These are phyloP conservation scores for Rhinocladiella similis DNA, from an alignment of 2,329 filamentous ascomycete species.

Conservation along the genomic window DNA sequence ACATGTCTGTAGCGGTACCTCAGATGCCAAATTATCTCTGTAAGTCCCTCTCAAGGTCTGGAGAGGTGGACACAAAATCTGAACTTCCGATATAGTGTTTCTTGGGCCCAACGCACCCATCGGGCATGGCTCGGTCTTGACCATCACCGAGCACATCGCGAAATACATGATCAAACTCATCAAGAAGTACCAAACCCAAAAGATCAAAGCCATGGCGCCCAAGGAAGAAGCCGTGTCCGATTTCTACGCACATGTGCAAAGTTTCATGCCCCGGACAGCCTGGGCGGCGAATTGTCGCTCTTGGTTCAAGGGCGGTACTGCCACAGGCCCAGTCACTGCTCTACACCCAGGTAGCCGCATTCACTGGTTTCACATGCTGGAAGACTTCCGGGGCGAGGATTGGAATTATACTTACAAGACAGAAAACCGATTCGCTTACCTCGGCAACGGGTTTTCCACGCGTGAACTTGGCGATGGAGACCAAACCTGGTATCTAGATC, in stretches of 20 bases:
- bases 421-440: constrained; percentile 47
- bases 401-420: constrained; percentile 41
- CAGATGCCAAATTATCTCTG: constrained; percentile 36
- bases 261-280: constrained; percentile 49
- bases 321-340: constrained; percentile 47
- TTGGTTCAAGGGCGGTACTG: constrained; percentile 53
- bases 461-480: constrained; percentile 26
- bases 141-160: constrained; percentile 25
- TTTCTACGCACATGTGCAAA: constrained; percentile 48
- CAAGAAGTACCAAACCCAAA: constrained; percentile 33
- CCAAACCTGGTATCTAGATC: constrained; percentile 1
- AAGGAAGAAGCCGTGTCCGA: constrained; percentile 47
- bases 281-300: constrained; percentile 35
- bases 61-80: background rate
- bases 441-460: constrained; percentile 50
- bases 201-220: constrained; percentile 37
- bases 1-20: constrained; percentile 28
- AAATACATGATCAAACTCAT: constrained; percentile 33
- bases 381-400: constrained; percentile 34
- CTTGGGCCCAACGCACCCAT: constrained; percentile 31
- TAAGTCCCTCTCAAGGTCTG: background rate
- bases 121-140: constrained; percentile 31
- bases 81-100: constrained; percentile 21
- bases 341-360: constrained; percentile 45
- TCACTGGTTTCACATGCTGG: constrained; percentile 38